These are phyloP conservation scores for Lecanicillium sp. DNA, from an alignment of 2,329 filamentous ascomycete species.

Conservation along the genomic window DNA sequence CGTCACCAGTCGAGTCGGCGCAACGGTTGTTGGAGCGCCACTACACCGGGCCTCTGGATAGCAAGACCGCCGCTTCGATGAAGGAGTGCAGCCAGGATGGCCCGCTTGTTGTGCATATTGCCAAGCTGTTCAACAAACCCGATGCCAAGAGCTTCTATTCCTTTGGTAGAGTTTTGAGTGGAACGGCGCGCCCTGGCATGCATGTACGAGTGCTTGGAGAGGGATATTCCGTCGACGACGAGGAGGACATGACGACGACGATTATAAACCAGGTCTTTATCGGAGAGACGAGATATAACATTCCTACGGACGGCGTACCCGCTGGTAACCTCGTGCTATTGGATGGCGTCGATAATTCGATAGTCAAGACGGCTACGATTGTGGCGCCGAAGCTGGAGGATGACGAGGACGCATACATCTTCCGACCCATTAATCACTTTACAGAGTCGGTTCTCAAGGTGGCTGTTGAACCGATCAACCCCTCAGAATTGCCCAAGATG, in stretches of 20 bases:
- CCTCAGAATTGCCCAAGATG: slow-evolving; percentile 97
- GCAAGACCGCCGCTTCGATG: slow-evolving; percentile 75
- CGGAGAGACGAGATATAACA: slow-evolving; percentile 86
- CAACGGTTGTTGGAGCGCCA: slow-evolving; percentile 73
- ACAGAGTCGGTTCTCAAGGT: slow-evolving; percentile 98
- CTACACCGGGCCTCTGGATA: slow-evolving; percentile 86
- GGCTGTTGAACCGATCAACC: slow-evolving; percentile 95
- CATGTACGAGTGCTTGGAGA: slow-evolving; percentile 90
- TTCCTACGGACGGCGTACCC: slow-evolving; percentile 84
- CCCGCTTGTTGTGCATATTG: slow-evolving; percentile 83
- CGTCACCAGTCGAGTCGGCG: slow-evolving; percentile 76
- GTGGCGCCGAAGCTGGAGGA: slow-evolving; percentile 74
- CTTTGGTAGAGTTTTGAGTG: slow-evolving; percentile 88
- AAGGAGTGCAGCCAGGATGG: slow-evolving; percentile 79
- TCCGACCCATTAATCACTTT: slow-evolving; percentile 87
- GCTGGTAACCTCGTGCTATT: slow-evolving; percentile 93
- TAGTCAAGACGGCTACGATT: slow-evolving; percentile 93
- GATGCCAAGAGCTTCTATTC: slow-evolving; percentile 91
- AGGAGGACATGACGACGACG: slow-evolving; percentile 91
- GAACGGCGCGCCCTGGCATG: slow-evolving; percentile 74
- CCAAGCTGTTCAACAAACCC: slow-evolving; percentile 83
- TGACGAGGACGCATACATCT: slow-evolving; percentile 90
- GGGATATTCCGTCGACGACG: slow-evolving; percentile 91
- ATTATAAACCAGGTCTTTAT: slow-evolving; percentile 85
- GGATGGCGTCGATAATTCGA: slow-evolving; percentile 91